Conservation (phyloP, 2,329 filamentous ascomycete species). For the Trichoderma cornu-damae region DNA sequence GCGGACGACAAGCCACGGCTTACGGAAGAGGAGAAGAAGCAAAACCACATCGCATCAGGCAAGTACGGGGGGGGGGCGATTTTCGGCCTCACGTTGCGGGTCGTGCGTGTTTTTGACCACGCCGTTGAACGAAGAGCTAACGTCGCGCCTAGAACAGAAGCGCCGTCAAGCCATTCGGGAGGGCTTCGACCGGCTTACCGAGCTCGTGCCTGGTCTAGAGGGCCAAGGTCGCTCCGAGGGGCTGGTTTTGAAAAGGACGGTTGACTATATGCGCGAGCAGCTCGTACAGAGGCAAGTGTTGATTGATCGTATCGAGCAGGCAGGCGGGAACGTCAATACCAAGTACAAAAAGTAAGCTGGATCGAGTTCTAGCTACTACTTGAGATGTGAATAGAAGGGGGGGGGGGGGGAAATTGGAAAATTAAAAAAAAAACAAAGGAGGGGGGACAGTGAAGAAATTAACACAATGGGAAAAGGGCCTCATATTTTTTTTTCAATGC, state of each 20-base stretch:
- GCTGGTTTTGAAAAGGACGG: slow-evolving; percentile 68
- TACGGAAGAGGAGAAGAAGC: slow-evolving; percentile 51
- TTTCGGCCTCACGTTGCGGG: no score
- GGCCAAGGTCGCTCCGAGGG: slow-evolving; percentile 83
- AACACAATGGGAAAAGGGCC: no score
- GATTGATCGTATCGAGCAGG: slow-evolving; percentile 53
- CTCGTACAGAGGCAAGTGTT: slow-evolving; percentile 54
- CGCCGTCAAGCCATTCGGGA: slow-evolving; percentile 63
- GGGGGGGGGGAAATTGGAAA: no score
- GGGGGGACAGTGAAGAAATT: no score
- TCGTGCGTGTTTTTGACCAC: neutral
- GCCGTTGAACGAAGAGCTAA: slow-evolving; percentile 15
- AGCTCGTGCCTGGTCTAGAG: slow-evolving; percentile 73
- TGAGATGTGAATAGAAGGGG: no score
- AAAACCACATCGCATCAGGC: slow-evolving; percentile 53
- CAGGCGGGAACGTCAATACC: slow-evolving; percentile 52
- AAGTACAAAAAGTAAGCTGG: slow-evolving; percentile 40
- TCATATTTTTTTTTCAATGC: no score
- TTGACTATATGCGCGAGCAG: slow-evolving; percentile 59
- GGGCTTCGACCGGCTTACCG: slow-evolving; percentile 75
- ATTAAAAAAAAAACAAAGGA: neutral
- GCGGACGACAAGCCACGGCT: slow-evolving; percentile 47
- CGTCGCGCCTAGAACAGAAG: slow-evolving; percentile 37
- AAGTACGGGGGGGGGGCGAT: slow-evolving; percentile 20
- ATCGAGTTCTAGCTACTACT: rapidly evolving